Evolutionary conservation across 768 basidiomycete species (phyloP).

Genomic region (Mycena haematopus): DNA sequence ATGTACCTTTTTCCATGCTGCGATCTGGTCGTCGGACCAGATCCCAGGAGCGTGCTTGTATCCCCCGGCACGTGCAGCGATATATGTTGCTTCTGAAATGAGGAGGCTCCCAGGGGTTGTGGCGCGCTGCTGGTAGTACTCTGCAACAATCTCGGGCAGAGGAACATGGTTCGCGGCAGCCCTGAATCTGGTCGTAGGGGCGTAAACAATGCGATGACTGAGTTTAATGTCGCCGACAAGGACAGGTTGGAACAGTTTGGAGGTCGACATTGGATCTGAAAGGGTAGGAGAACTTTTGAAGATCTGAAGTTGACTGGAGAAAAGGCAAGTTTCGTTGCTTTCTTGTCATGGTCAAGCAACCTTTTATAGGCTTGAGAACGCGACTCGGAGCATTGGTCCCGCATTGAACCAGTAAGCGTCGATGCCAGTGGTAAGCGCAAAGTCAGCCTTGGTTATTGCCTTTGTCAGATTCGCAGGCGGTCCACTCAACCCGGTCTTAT

Average conservation of each 20-base stretch:
- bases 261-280: neutral
- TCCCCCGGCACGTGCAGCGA: neutral
- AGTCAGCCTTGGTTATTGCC: too few relatives aligned
- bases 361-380: too few relatives aligned
- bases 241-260: neutral
- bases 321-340: too few relatives aligned
- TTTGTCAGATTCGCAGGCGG: too few relatives aligned
- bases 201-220: neutral
- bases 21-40: neutral
- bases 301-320: too few relatives aligned
- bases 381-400: too few relatives aligned
- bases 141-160: neutral
- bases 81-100: neutral
- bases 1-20: neutral
- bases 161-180: neutral
- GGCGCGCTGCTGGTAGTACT: neutral
- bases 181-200: neutral
- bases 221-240: neutral
- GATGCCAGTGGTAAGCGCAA: too few relatives aligned
- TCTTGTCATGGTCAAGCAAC: too few relatives aligned
- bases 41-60: neutral
- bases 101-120: neutral
- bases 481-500: too few relatives aligned
- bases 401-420: too few relatives aligned
- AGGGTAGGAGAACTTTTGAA: too few relatives aligned